phyloP scores from a whole-genome alignment of 2,329 filamentous ascomycete species.

The Pyrenochaeta sp. region DNA sequence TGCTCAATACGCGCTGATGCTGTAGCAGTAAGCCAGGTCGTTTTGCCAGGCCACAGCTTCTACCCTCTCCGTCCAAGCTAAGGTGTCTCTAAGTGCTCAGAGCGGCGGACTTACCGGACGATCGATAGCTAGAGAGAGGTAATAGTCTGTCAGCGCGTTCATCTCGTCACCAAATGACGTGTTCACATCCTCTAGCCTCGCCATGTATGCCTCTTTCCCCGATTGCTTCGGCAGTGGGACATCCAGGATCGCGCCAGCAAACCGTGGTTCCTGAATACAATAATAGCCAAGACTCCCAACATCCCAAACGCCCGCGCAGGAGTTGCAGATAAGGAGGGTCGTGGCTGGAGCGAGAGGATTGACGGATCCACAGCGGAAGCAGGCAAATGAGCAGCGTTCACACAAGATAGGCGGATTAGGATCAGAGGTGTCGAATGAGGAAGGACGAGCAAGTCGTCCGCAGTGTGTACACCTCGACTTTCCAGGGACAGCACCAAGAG shows the following conservation, averaged over 20 bases:
- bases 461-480: constrained; percentile 48
- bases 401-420: constrained; percentile 35
- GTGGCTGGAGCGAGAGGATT: constrained; percentile 26
- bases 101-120: constrained; percentile 33
- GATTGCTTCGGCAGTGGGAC: constrained; percentile 26
- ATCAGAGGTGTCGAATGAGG: background rate
- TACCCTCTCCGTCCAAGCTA: too few relatives aligned
- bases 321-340: constrained; percentile 35
- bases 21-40: too few relatives aligned
- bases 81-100: too few relatives aligned
- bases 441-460: constrained; percentile 38
- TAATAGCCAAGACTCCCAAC: constrained; percentile 52
- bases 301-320: constrained; percentile 47
- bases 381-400: constrained; percentile 53
- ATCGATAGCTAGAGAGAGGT: constrained; percentile 35
- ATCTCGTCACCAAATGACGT: constrained; percentile 43
- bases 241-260: background rate
- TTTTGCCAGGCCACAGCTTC: too few relatives aligned
- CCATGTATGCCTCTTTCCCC: constrained; percentile 14
- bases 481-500: constrained; percentile 24
- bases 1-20: too few relatives aligned
- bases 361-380: constrained; percentile 49
- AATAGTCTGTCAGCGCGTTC: constrained; percentile 48
- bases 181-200: constrained; percentile 17
- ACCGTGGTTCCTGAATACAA: constrained; percentile 23